Conservation (phyloP, 106 monocot species). For the Acorus gramineus region DNA sequence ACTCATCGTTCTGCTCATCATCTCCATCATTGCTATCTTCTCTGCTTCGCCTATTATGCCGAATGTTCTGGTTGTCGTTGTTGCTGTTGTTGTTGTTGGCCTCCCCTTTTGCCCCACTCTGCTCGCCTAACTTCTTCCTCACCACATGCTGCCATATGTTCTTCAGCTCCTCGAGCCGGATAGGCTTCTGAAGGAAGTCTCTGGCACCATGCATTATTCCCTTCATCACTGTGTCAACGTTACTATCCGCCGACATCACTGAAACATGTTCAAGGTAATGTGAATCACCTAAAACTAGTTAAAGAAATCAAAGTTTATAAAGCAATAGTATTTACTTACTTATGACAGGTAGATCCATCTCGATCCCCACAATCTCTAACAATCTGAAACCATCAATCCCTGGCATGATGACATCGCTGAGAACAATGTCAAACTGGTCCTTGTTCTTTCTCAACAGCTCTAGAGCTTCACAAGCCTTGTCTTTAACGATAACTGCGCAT, state of each 20-base stretch:
- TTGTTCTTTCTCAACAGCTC: conserved; percentile 20
- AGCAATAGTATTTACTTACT: conserved; percentile 10
- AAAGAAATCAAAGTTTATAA: background rate
- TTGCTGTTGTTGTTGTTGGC: background rate
- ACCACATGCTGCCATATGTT: conserved; percentile 34
- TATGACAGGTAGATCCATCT: conserved; percentile 29
- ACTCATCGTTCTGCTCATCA: conserved; percentile 1
- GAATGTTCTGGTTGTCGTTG: background rate
- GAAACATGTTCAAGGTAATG: background rate
- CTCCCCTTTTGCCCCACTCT: background rate
- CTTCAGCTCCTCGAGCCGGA: conserved; percentile 20
- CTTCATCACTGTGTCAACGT: conserved; percentile 20
- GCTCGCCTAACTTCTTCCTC: conserved; percentile 2
- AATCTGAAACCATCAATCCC: conserved; percentile 35
- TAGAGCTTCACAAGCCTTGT: conserved; percentile 14
- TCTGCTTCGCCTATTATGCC: background rate
- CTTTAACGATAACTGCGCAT: conserved; percentile 16
- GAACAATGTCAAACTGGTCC: conserved; percentile 20
- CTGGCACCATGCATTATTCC: conserved; percentile 24
- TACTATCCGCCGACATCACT: conserved; percentile 27
- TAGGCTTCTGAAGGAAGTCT: conserved; percentile 29
- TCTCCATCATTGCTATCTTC: background rate
- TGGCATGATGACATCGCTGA: conserved; percentile 35
- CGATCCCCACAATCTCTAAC: conserved; percentile 16
- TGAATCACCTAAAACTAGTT: background rate